Evolutionary conservation across 2,329 filamentous ascomycete species (phyloP).

Genomic region (Pseudogymnoascus sp.): DNA sequence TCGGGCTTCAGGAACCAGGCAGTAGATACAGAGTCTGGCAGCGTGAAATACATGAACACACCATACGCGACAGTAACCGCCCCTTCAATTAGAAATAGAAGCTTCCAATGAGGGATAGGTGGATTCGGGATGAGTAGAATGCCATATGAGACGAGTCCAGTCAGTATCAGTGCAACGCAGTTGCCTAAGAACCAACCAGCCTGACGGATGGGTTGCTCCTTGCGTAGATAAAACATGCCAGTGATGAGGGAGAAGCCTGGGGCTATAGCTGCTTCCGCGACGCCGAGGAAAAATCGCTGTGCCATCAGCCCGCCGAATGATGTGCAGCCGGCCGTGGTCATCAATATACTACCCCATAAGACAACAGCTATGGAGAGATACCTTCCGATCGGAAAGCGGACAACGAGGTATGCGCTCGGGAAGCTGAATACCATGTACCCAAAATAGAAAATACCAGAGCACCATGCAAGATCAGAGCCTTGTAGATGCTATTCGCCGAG

Average conservation of each 20-base stretch:
- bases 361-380: constrained; percentile 19
- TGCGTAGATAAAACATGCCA: constrained; percentile 29
- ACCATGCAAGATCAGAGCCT: constrained; percentile 4
- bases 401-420: constrained; percentile 26
- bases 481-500: not conserved
- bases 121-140: constrained; percentile 14
- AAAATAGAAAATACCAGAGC: constrained; percentile 19
- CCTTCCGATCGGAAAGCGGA: constrained; percentile 31
- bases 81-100: constrained; percentile 21
- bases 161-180: constrained; percentile 13
- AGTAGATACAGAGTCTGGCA: constrained; percentile 43
- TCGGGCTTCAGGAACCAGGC: constrained; percentile 32
- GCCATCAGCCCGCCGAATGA: constrained; percentile 17
- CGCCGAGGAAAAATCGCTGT: constrained; percentile 24
- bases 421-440: constrained; percentile 30
- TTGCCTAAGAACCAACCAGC: constrained; percentile 24
- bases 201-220: constrained; percentile 29
- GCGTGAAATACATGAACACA: constrained; percentile 35
- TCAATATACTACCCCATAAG: constrained; percentile 14
- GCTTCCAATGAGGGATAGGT: constrained; percentile 18
- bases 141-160: constrained; percentile 11
- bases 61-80: constrained; percentile 24
- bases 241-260: constrained; percentile 30
- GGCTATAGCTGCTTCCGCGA: constrained; percentile 22
- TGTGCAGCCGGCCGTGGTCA: constrained; percentile 14